Evolutionary conservation across 2,329 filamentous ascomycete species (phyloP).

Genomic region (Purpureocillium takamizusanense): DNA sequence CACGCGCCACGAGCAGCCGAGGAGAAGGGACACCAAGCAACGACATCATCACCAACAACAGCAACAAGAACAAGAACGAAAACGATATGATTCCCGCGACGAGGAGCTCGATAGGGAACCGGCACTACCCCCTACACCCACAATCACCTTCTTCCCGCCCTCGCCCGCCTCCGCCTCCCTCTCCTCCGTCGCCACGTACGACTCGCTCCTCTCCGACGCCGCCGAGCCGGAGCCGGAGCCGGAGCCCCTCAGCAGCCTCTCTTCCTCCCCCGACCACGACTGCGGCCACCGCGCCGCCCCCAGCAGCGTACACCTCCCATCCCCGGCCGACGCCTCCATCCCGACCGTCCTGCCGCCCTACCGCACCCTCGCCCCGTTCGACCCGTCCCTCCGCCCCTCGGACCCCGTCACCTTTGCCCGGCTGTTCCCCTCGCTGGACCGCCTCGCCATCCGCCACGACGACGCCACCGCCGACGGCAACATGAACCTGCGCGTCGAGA

Average conservation of each 20-base stretch:
- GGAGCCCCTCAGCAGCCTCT: conserved; percentile 1
- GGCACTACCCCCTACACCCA: not conserved
- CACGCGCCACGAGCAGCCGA: too few species aligned
- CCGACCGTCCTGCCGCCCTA: conserved; percentile 44
- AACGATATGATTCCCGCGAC: too few species aligned
- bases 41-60: not conserved
- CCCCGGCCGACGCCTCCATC: conserved; percentile 25
- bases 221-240: conserved; percentile 16
- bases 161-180: conserved; percentile 12
- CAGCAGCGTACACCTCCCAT: conserved; percentile 8
- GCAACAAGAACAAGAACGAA: not conserved
- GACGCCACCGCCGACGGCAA: conserved; percentile 86
- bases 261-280: conserved; percentile 13
- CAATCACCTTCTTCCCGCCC: conserved; percentile 7
- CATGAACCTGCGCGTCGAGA: conserved; percentile 91
- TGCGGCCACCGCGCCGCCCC: not conserved
- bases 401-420: conserved; percentile 74
- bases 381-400: conserved; percentile 62
- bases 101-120: too few species aligned
- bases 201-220: conserved; percentile 51
- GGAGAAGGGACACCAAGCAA: too few species aligned
- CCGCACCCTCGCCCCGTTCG: conserved; percentile 47
- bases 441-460: conserved; percentile 79
- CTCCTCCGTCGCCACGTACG: conserved; percentile 69
- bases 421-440: conserved; percentile 77